Evolutionary conservation across 306 rosid species (phyloP), one percentile per base, ranked within the genome.

Genomic region (Acacia crassicarpa): DNA sequence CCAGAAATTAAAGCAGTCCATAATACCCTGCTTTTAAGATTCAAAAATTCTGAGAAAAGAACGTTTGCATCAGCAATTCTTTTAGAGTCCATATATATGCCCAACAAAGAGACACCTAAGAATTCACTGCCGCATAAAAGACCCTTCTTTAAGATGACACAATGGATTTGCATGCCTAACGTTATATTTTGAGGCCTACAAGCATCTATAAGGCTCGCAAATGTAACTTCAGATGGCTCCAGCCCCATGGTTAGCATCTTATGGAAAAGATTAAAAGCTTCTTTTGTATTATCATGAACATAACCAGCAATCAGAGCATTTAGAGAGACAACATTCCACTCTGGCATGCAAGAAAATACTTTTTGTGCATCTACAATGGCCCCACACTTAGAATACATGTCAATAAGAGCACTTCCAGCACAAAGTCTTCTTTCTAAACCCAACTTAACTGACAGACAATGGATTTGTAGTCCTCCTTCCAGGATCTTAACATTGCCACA

Each of bases 311-410:
- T 89, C 78, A 94, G 87, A 67, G 91, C 90, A 87, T 92, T 94
- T 83, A 88, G 67, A 44, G 97, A 90, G 51, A 88, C 91, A 61
- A 87, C 93, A 78, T 92, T 87, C 83, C 75, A 56, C 67, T 71
- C 80, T 3, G 92, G 92, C 97, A 94, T 90, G 74, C 68, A 40
- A 82, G 88, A 85, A 80, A 85, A 88, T 66, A 89, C 84, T 78
- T 86, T 83, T 2, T 16, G 78, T n/a, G 97, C 92, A 80, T 86
- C 86, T 79, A 79, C 79, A 43, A 86, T 82, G 74, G 72, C 44
- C 41, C 91, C 90, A 30, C 94, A 91, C 85, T 92, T 94, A 25
- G 91, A 90, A 85, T 94, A 94, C 92, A 94, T 87, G 92, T 92
- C 95, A 81, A 92, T 87, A 58, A 94, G 95, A 53, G 98, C 90